A percentile compares a stretch with the other conserved stretches of the same genome.
Conservation (phyloP, 129 eudicot genomes). For the Deinandra increscens region DNA sequence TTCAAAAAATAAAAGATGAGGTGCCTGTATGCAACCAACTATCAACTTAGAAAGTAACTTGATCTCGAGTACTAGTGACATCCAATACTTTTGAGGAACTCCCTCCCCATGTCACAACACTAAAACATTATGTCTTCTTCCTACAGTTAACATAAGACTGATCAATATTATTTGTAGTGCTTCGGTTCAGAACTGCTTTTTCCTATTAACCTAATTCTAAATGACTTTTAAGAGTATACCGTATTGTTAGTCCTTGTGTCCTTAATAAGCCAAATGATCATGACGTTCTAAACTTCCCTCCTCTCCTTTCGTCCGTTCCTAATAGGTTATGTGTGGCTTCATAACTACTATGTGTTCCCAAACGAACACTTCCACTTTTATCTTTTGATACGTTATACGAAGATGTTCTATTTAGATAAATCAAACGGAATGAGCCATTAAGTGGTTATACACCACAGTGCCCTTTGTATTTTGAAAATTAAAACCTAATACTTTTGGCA, state of each 20-base stretch:
- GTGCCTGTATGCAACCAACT: neutral
- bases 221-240: neutral
- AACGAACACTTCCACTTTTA: neutral
- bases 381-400: neutral
- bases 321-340: neutral
- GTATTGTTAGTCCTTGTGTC: neutral
- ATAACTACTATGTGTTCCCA: neutral
- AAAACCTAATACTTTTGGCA: neutral
- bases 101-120: neutral
- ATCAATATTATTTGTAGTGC: neutral
- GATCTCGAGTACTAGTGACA: neutral
- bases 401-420: neutral
- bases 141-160: neutral
- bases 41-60: neutral
- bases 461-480: neutral
- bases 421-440: neutral
- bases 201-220: neutral
- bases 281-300: neutral
- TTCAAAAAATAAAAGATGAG: neutral
- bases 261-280: neutral
- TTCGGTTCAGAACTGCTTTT: neutral
- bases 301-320: neutral
- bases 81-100: neutral
- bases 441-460: neutral
- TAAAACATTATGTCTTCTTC: neutral